Conservation (phyloP, 2,329 filamentous ascomycete species). For the Paraphaeosphaeria minitans region DNA sequence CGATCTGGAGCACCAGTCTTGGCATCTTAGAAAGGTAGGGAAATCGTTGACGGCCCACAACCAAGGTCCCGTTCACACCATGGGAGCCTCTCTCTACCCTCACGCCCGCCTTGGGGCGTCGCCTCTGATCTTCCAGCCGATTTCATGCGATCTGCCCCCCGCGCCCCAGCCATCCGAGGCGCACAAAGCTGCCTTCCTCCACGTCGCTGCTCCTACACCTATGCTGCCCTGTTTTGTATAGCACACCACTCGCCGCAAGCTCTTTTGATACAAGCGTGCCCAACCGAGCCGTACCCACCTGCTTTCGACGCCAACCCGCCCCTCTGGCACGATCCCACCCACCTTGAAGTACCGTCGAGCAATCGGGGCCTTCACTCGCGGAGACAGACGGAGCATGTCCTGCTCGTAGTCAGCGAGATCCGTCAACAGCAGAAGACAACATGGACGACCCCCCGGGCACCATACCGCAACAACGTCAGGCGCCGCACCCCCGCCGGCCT, state of each 20-base stretch:
- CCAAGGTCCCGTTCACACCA: conserved; percentile 22
- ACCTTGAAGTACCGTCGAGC: conserved; percentile 3
- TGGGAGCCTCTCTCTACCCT: conserved; percentile 14
- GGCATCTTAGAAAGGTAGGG: conserved; percentile 23
- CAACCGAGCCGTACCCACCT: neutral
- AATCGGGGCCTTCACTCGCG: conserved; percentile 12
- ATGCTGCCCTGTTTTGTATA: conserved; percentile 1
- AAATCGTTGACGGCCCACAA: conserved; percentile 18
- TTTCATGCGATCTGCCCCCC: neutral
- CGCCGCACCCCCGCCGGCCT: conserved; percentile 48
- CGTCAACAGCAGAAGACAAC: conserved; percentile 8
- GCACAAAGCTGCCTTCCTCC: neutral
- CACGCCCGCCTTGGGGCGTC: conserved; percentile 16
- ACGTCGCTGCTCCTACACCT: neutral
- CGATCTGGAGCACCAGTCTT: conserved; percentile 24
- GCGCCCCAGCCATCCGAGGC: conserved; percentile 1
- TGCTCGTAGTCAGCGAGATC: conserved; percentile 16
- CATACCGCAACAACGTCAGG: conserved; percentile 16
- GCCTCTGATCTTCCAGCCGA: conserved; percentile 2
- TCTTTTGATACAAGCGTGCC: neutral
- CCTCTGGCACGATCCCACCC: neutral
- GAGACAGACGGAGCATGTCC: conserved; percentile 20
- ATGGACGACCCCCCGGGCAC: conserved; percentile 33
- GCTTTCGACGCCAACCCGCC: neutral
- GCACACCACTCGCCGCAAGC: neutral